Evolutionary conservation across 108 stramenopile species (phyloP), one percentile per base, ranked within the genome.

Genomic region (Nitzschia sp.): DNA sequence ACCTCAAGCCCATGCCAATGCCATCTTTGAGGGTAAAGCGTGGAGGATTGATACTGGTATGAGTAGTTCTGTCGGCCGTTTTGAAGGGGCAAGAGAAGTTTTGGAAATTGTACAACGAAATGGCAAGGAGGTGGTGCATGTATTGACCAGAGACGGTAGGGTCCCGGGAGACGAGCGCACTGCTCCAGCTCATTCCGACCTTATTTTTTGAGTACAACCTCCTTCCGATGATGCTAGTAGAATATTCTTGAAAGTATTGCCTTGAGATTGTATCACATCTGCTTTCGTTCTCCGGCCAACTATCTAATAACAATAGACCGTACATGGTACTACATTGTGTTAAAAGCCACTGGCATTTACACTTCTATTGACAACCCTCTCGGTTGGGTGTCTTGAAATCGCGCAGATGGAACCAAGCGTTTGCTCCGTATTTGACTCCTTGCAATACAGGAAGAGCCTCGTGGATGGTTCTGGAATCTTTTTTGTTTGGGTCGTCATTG

Each of bases 11-110:
- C 41, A 61, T 59, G 88, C 89, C 54, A 92, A 92, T 78, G 76
- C 80, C 7, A 86, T 79, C 3, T 69, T 87, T 26, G 55, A 76
- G 3, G 84, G 86, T 20, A 82, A 74, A 63, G 88, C 86, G 7
- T 92, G 91, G 91, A 61, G 91, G 40, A 64, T 89, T 37, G 91
- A 92, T 67, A 83, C 88, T 14, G 91, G 88, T 42, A 79, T 81
- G 9, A 73, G 70, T 29, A 56, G 59, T 21, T 87, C 88, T 7
- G 85, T 89, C 8, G 77, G 83, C 65, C 72, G 69, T 10, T 83
- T 83, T 37, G 2, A 48, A 5, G 46, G 46, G 14, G 46, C 2
- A 48, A 2, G 14, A 17, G 91, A 92, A 77, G 86, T 92, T 7
- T 75, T 92, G 70, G 88, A 92, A 73, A 76, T 92, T 39, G 41